Conservation (phyloP, 2,329 filamentous ascomycete genomes). For the Ophidiomyces ophidiicola region DNA sequence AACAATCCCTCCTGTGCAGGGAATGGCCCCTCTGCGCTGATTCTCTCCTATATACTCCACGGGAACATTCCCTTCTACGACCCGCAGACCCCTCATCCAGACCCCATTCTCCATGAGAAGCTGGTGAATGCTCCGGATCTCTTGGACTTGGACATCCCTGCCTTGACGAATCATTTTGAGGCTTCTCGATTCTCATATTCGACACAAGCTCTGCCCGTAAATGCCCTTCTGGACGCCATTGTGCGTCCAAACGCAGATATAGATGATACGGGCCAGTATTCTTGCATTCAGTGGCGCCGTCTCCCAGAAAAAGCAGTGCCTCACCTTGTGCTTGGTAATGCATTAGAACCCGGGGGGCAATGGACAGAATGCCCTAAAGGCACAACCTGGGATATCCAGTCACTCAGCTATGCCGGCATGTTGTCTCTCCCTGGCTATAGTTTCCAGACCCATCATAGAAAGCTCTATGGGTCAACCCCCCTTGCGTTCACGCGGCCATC, state of each 20-base stretch:
- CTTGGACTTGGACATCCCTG: constrained; percentile 36
- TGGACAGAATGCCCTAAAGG: constrained; percentile 45
- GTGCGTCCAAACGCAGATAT: constrained; percentile 48
- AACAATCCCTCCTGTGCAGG: constrained; percentile 29
- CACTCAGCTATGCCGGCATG: constrained; percentile 51
- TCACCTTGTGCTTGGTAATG: constrained; percentile 44
- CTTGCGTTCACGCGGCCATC: constrained; percentile 45
- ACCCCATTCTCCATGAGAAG: constrained; percentile 45
- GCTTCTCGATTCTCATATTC: constrained; percentile 49
- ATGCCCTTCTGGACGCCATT: constrained; percentile 48
- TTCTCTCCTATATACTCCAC: constrained; percentile 51
- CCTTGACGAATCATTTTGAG: constrained; percentile 46
- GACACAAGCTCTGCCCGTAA: constrained; percentile 48
- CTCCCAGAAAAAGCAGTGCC: constrained; percentile 40
- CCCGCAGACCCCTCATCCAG: constrained; percentile 41
- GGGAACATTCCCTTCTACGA: constrained; percentile 48
- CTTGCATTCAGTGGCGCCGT: constrained; percentile 44
- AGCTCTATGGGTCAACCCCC: constrained; percentile 30
- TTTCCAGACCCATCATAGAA: constrained; percentile 42
- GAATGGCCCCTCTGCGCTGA: constrained; percentile 50
- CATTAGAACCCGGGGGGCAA: constrained; percentile 43
- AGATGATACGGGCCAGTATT: constrained; percentile 38
- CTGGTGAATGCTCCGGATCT: constrained; percentile 38
- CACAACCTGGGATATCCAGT: constrained; percentile 45
- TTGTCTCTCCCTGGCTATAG: constrained; percentile 49